Evolutionary conservation across 106 monocot genomes (phyloP).

Genomic region (Dioscorea alata): DNA sequence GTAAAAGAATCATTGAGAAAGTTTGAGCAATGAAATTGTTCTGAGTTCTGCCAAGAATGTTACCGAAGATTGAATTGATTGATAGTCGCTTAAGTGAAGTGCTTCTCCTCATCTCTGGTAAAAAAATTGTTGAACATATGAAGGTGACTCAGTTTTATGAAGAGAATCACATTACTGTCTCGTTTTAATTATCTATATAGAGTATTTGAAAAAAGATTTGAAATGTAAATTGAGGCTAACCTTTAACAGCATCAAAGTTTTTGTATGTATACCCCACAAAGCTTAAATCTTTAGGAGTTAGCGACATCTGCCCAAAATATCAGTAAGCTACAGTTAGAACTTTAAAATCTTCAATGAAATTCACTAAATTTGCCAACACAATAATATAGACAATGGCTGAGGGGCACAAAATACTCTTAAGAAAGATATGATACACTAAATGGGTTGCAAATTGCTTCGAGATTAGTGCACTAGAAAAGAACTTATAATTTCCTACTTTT

Average conservation of each 20-base stretch:
- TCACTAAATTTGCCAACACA: background rate
- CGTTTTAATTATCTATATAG: background rate
- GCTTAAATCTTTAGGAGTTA: slow-evolving; percentile 64
- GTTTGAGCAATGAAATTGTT: background rate
- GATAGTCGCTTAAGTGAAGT: slow-evolving; percentile 39
- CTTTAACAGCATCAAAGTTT: slow-evolving; percentile 78
- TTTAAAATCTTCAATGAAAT: background rate
- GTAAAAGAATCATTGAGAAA: background rate
- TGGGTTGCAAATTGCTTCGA: background rate
- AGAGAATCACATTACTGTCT: background rate
- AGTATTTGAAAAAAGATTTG: background rate
- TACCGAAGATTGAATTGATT: slow-evolving; percentile 56
- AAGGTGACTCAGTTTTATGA: background rate
- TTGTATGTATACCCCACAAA: slow-evolving; percentile 88
- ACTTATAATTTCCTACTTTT: background rate
- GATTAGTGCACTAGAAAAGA: background rate
- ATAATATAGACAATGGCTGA: too few relatives aligned
- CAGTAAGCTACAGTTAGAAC: background rate
- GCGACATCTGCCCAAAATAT: slow-evolving; percentile 23
- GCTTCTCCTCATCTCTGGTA: slow-evolving; percentile 43
- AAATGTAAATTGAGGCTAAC: slow-evolving; percentile 23
- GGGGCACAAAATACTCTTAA: background rate
- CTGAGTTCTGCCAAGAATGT: background rate
- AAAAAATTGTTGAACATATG: background rate
- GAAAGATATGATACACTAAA: background rate